A percentile compares a stretch with the other conserved stretches of the same genome.
These are phyloP conservation scores for Pleurotus ostreatus DNA, from an alignment of 768 basidiomycete species.

Conservation along the genomic window DNA sequence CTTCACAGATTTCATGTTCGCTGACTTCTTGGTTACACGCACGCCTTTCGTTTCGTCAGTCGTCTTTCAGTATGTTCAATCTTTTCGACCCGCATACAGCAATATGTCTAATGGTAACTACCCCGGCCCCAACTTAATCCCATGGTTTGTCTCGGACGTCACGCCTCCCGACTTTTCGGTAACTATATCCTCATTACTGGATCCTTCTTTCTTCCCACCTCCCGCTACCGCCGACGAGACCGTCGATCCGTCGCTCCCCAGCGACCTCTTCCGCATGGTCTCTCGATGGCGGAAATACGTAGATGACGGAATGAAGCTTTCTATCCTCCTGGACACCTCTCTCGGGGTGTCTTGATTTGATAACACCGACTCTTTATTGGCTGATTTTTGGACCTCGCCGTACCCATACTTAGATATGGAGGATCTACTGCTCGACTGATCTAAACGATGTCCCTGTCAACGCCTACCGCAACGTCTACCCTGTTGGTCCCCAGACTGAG, in stretches of 20 bases:
- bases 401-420: slow-evolving; percentile 76
- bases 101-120: background rate
- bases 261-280: slow-evolving; percentile 55
- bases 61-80: slow-evolving; percentile 78
- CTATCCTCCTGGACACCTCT: slow-evolving; percentile 56
- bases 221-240: slow-evolving; percentile 20
- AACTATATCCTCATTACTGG: slow-evolving; percentile 54
- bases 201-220: slow-evolving; percentile 56
- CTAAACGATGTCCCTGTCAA: slow-evolving; percentile 65
- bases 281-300: slow-evolving; percentile 72
- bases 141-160: slow-evolving; percentile 97
- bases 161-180: slow-evolving; percentile 78
- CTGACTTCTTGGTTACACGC: slow-evolving; percentile 87
- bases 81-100: background rate
- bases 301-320: slow-evolving; percentile 57
- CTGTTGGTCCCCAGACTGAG: slow-evolving; percentile 69
- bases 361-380: slow-evolving; percentile 19
- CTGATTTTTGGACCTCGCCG: slow-evolving; percentile 70
- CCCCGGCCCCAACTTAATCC: slow-evolving; percentile 82
- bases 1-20: slow-evolving; percentile 90
- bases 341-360: slow-evolving; percentile 37
- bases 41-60: slow-evolving; percentile 81
- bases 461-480: slow-evolving; percentile 88
- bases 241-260: background rate
- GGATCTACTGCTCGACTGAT: slow-evolving; percentile 34